Base-by-base conservation (phyloP, 2,329 filamentous ascomycete species). In the Verticillium alfalfae region DNA sequence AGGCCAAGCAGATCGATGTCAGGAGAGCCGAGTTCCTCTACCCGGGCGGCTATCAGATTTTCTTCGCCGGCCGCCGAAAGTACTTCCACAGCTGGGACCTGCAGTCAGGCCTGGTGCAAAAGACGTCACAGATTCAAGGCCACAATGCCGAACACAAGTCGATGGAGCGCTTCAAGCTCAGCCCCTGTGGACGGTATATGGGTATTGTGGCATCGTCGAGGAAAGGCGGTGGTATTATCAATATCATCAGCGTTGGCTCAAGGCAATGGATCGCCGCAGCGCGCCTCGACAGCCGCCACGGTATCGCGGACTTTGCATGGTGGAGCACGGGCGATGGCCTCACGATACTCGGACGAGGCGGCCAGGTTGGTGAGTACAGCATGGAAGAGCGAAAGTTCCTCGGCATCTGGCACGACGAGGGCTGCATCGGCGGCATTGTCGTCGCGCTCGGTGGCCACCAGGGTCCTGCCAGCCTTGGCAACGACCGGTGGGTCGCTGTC, bases 41-140 rank as follows among this genome's bases (percentile, higher is more conserved):
- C 34, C 86, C 89, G 5, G 78, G 78, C 16, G 92, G 91, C 65
- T 88, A 90, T 65, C 89, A 89, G 68, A 90, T 99, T 67, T 91
- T 97, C 74, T 91, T 97, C 63, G 90, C 93, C 18, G 93, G 93
- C 41, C 89, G 94, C 39, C 87, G 95, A 58, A 88, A 88, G 65
- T 98, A 93, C 79, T 97, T 98, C 76, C 95, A 98, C 76, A 88
- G 90, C 67, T 99, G 95, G 95, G 89, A 98, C 70, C 83, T 99
- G 31, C 81, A 89, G 54, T 88, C 89, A 0, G 95, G 95, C 54
- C 80, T 82, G 13, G 87, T 99, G 57, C 90, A 94, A 70, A 97
- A 96, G 76, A 85, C 96, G 55, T 87, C 86, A 67, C 82, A 90
- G 72, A 79, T 95, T 63, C 85, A 90, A 71, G 86, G 93, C 65